Conservation (phyloP, 257 asterid species). For the Fraxinus quadrangulata region DNA sequence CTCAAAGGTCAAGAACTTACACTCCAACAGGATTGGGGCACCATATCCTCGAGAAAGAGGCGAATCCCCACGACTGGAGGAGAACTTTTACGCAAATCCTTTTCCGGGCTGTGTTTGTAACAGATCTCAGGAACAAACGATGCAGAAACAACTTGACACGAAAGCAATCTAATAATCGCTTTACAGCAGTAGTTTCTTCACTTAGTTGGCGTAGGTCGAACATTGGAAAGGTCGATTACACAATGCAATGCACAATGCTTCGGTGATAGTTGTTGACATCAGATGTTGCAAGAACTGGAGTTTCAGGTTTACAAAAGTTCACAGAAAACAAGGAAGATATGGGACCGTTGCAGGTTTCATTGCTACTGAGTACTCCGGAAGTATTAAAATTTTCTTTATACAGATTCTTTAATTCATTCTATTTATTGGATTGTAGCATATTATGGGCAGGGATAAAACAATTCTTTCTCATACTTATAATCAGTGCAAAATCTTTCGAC, state of each 20-base stretch:
- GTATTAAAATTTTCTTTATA: no score
- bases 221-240: neutral
- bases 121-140: slow-evolving; percentile 29
- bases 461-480: no score
- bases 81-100: slow-evolving; percentile 72
- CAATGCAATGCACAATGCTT: neutral
- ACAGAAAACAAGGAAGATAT: neutral
- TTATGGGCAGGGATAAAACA: no score
- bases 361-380: neutral
- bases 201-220: neutral
- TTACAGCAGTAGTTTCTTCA: slow-evolving; percentile 18
- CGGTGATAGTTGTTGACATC: slow-evolving; percentile 13
- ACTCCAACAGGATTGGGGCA: slow-evolving; percentile 52
- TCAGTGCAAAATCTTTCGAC: no score
- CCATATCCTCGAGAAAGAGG: slow-evolving; percentile 51
- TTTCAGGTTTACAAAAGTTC: neutral
- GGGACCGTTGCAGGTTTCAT: neutral
- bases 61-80: slow-evolving; percentile 49
- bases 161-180: slow-evolving; percentile 21
- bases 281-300: slow-evolving; percentile 17
- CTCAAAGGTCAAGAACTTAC: slow-evolving; percentile 47
- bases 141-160: slow-evolving; percentile 23
- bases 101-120: slow-evolving; percentile 63
- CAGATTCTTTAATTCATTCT: neutral
- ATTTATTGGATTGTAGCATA: no score